Conservation (phyloP, 1,139 yeast species). For the Debaryomyces subglobosus region DNA sequence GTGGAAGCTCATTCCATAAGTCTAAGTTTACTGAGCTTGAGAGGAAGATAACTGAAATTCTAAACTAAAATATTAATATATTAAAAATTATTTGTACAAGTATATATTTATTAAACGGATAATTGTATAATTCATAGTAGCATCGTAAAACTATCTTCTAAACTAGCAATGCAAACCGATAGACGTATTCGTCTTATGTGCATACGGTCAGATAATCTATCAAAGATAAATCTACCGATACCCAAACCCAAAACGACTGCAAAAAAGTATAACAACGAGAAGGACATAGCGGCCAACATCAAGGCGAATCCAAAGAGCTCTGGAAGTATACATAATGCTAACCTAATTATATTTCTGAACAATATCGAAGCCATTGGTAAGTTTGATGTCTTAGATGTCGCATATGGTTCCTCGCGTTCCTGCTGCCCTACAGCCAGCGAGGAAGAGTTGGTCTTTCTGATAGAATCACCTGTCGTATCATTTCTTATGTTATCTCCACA, state of each 20-base stretch:
- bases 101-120: background rate
- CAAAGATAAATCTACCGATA: slow-evolving; percentile 68
- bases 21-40: slow-evolving; percentile 44
- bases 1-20: slow-evolving; percentile 42
- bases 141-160: background rate
- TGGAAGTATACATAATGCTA: slow-evolving; percentile 57
- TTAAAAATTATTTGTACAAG: slow-evolving; percentile 1
- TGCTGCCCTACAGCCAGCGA: background rate
- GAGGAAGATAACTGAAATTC: slow-evolving; percentile 26
- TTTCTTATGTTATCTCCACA: slow-evolving; percentile 19
- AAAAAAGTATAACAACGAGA: slow-evolving; percentile 64
- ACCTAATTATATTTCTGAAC: slow-evolving; percentile 57
- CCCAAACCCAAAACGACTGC: slow-evolving; percentile 72
- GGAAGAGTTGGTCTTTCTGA: background rate
- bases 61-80: slow-evolving; percentile 1
- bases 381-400: background rate
- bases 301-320: slow-evolving; percentile 69
- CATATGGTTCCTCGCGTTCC: slow-evolving; percentile 14
- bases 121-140: background rate
- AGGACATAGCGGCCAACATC: slow-evolving; percentile 81
- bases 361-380: slow-evolving; percentile 26
- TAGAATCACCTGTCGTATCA: slow-evolving; percentile 7
- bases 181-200: slow-evolving; percentile 16
- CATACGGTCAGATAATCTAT: slow-evolving; percentile 44
- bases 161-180: slow-evolving; percentile 16